Conservation (phyloP, 129 eudicot species). For the sunflower (Helianthus annuus) region HanXRQr2.0-SUNRISE NC_035444.2:27441425-27441924, state of each 20-base stretch:
- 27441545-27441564: conserved; percentile 22
- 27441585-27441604: conserved; percentile 2
- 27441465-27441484: conserved; percentile 21
- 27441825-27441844: conserved; percentile 95
- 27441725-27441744: conserved; percentile 45
- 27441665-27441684: conserved; percentile 25
- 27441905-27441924: conserved; percentile 49
- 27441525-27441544: conserved; percentile 41
- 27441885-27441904: conserved; percentile 76
- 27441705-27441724: conserved; percentile 40
- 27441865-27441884: conserved; percentile 79
- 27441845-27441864: conserved; percentile 70
- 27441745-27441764: conserved; percentile 52
- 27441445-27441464: conserved; percentile 19
- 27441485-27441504: not conserved
- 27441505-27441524: conserved; percentile 20
- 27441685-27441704: conserved; percentile 32
- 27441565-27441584: conserved; percentile 22
- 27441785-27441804: conserved; percentile 95
- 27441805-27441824: conserved; percentile 86
- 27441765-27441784: conserved; percentile 91
- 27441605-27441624: conserved; percentile 35
- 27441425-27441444: conserved; percentile 1
- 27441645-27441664: conserved; percentile 31
- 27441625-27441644: conserved; percentile 43